Evolutionary conservation across 2,329 filamentous ascomycete species (phyloP), one percentile per base, ranked within the genome.

Genomic region (Fusarium sp.): DNA sequence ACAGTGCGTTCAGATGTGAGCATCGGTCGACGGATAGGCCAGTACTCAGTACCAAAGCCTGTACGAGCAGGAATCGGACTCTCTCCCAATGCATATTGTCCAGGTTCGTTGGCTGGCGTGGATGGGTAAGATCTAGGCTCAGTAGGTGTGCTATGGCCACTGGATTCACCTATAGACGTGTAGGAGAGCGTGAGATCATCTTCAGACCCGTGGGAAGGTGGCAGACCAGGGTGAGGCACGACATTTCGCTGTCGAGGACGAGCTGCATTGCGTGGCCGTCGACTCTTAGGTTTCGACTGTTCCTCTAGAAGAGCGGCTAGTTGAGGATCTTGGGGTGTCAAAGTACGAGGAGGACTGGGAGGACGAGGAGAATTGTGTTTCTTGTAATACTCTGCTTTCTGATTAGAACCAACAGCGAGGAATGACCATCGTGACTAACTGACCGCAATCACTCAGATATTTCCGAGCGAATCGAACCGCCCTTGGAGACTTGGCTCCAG

Each of bases 401-500:
- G 24, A 30, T 73, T 19, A 73, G 39, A 7, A 34, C 32, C 14
- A n/a, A 20, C 19, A 19, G 4, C 4, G 19, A 47, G 49, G 24
- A 24, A 7, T 17, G 17, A 7, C 4, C 4, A 10, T 5, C 17
- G 3, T 15, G 9, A 9, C 11, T n/a, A 10, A 62, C 73, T 50
- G 45, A 77, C 74, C 67, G 4, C 69, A 47, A 17, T 75, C 56
- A 17, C 56, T 46, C 23, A 72, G 69, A 55, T 82, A 77, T 54
- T 78, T 75, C 4, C 65, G 51, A 10, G 83, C 74, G 51, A 78
- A 81, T 15, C 54, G 28, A 3, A 54, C 62, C 1, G 79, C 80
- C 26, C 78, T 75, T 9, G 80, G 79, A 1, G 81, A 82, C 21
- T 69, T 68, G 24, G 76, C 73, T 4, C 77, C 67, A 12, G 74